These are phyloP conservation scores for Geum urbanum DNA, from an alignment of 306 rosid genomes.

Conservation along the genomic window DNA sequence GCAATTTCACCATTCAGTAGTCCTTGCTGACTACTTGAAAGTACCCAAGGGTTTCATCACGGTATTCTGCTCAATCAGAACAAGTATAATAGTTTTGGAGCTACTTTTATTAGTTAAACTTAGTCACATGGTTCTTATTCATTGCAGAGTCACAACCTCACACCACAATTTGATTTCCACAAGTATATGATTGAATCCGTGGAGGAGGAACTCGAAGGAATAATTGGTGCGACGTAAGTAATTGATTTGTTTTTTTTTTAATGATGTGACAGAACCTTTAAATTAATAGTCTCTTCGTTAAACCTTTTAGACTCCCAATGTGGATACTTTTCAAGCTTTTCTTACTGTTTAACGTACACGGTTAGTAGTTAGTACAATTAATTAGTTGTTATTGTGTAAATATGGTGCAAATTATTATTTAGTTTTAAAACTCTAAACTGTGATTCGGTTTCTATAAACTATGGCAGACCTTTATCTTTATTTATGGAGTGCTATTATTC, in stretches of 20 bases:
- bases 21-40: slow-evolving; percentile 79
- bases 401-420: slow-evolving; percentile 8
- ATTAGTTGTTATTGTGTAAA: neutral
- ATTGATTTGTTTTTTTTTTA: neutral
- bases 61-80: slow-evolving; percentile 38
- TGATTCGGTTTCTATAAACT: slow-evolving; percentile 17
- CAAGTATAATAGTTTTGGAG: neutral
- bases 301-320: slow-evolving; percentile 64
- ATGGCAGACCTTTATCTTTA: slow-evolving; percentile 83
- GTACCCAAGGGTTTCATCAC: slow-evolving; percentile 89
- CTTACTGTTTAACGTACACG: slow-evolving; percentile 89
- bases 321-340: slow-evolving; percentile 96
- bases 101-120: slow-evolving; percentile 8
- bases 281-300: slow-evolving; percentile 24
- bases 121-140: slow-evolving; percentile 29
- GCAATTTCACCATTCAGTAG: slow-evolving; percentile 83
- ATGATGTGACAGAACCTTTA: neutral
- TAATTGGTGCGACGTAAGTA: slow-evolving; percentile 92
- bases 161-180: slow-evolving; percentile 75
- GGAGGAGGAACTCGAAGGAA: slow-evolving; percentile 97
- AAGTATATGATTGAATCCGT: slow-evolving; percentile 94
- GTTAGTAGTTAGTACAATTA: slow-evolving; percentile 30
- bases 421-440: slow-evolving; percentile 23
- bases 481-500: slow-evolving; percentile 95
- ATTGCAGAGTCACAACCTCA: slow-evolving; percentile 83